Evolutionary conservation across 2,329 filamentous ascomycete genomes (phyloP).

Genomic region (Fusarium nisikadoi): DNA sequence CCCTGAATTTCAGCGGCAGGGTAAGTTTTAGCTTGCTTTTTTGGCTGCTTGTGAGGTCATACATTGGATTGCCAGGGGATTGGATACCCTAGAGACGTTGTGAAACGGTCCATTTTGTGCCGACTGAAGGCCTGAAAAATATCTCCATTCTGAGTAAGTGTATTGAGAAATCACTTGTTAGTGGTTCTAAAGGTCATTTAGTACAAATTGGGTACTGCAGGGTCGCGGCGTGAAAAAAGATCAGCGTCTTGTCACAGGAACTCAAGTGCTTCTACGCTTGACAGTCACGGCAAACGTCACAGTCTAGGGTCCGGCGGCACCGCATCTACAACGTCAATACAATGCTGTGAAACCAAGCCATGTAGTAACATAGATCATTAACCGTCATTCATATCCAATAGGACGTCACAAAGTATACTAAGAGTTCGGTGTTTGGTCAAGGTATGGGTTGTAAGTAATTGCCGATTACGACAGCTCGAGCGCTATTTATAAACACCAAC

Average conservation of each 20-base stretch:
- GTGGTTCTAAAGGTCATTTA: background rate
- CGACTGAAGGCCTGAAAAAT: background rate
- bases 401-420: background rate
- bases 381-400: background rate
- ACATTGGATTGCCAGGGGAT: constrained; percentile 4
- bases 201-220: constrained; percentile 2
- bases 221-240: constrained; percentile 15
- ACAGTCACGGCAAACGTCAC: background rate
- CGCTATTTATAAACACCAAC: background rate
- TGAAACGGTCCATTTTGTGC: background rate
- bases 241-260: background rate
- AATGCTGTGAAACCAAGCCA: background rate
- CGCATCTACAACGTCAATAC: background rate
- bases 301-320: background rate
- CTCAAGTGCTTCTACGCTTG: background rate
- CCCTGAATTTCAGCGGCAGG: constrained; percentile 27
- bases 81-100: constrained; percentile 17
- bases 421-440: background rate
- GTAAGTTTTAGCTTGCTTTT: constrained; percentile 30
- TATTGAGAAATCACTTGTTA: background rate
- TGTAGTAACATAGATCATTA: background rate
- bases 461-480: background rate
- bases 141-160: background rate
- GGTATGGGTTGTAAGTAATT: background rate
- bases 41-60: constrained; percentile 39